These are phyloP conservation scores for Wickerhamomyces ciferrii DNA, from an alignment of 805 yeast genomes.

Conservation along the genomic window DNA sequence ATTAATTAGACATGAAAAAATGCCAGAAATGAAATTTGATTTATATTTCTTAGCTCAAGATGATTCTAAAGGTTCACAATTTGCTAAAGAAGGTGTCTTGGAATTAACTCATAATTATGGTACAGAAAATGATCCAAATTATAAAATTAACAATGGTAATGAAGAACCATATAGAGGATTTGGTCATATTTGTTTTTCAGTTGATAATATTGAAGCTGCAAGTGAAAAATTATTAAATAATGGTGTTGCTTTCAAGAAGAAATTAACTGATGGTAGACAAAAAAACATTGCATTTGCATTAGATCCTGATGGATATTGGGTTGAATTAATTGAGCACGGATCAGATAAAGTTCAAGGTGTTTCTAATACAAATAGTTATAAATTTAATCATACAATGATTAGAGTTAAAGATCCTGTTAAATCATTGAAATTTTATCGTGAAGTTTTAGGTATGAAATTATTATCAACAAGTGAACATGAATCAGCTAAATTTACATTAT, in stretches of 20 bases:
- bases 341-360: slow-evolving; percentile 33
- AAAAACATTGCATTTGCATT: slow-evolving; percentile 89
- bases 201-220: slow-evolving; percentile 64
- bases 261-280: slow-evolving; percentile 84
- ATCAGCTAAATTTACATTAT: slow-evolving; percentile 76
- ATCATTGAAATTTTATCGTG: slow-evolving; percentile 74
- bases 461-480: slow-evolving; percentile 50
- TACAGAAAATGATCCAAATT: slow-evolving; percentile 51
- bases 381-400: slow-evolving; percentile 87
- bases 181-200: slow-evolving; percentile 90
- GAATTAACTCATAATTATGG: slow-evolving; percentile 85
- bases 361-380: slow-evolving; percentile 28
- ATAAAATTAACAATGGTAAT: slow-evolving; percentile 73
- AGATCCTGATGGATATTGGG: slow-evolving; percentile 97
- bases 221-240: slow-evolving; percentile 53
- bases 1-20: slow-evolving; percentile 43
- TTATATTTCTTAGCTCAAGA: slow-evolving; percentile 59
- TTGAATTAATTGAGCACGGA: slow-evolving; percentile 72
- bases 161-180: slow-evolving; percentile 82
- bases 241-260: slow-evolving; percentile 79
- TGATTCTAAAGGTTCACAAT: slow-evolving; percentile 12
- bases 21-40: slow-evolving; percentile 53
- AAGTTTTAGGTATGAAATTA: slow-evolving; percentile 77
- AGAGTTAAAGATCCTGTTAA: slow-evolving; percentile 80
- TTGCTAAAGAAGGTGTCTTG: slow-evolving; percentile 51